Conservation (phyloP, 306 rosid species). For the Vigna trinervia region DNA sequence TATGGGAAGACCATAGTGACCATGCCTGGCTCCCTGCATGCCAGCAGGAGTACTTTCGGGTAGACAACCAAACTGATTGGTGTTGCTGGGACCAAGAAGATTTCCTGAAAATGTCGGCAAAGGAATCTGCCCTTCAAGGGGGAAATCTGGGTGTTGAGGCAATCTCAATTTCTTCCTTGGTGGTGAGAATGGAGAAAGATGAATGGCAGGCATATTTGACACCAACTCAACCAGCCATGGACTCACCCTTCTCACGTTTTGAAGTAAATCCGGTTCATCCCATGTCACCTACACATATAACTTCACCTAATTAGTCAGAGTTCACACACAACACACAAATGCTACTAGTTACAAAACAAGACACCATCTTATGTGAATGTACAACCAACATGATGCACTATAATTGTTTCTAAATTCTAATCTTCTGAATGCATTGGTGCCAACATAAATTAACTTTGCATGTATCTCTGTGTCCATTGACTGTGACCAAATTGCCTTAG, state of each 20-base stretch:
- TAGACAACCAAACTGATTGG: slow-evolving; percentile 69
- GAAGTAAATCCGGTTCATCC: slow-evolving; percentile 95
- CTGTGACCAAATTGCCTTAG: too few relatives aligned
- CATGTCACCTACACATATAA: slow-evolving; percentile 74
- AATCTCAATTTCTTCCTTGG: slow-evolving; percentile 81
- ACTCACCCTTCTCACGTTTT: slow-evolving; percentile 87
- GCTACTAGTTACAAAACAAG: neutral
- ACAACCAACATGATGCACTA: neutral
- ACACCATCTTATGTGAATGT: slow-evolving; percentile 9
- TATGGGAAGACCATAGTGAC: slow-evolving; percentile 75
- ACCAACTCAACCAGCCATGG: slow-evolving; percentile 95
- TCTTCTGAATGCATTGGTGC: slow-evolving; percentile 14
- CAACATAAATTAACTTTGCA: slow-evolving; percentile 2
- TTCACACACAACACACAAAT: neutral
- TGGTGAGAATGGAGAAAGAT: slow-evolving; percentile 80
- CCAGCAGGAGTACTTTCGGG: slow-evolving; percentile 96
- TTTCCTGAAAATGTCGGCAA: slow-evolving; percentile 63
- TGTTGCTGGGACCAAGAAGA: slow-evolving; percentile 66
- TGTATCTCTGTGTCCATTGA: too few relatives aligned
- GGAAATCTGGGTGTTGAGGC: slow-evolving; percentile 71
- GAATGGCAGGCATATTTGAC: slow-evolving; percentile 73
- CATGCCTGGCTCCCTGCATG: slow-evolving; percentile 99
- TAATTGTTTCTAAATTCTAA: slow-evolving; percentile 8
- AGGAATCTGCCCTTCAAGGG: slow-evolving; percentile 64
- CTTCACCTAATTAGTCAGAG: slow-evolving; percentile 39